These are phyloP conservation scores for Nemania diffusa DNA, from an alignment of 2,329 filamentous ascomycete species.

Conservation along the genomic window DNA sequence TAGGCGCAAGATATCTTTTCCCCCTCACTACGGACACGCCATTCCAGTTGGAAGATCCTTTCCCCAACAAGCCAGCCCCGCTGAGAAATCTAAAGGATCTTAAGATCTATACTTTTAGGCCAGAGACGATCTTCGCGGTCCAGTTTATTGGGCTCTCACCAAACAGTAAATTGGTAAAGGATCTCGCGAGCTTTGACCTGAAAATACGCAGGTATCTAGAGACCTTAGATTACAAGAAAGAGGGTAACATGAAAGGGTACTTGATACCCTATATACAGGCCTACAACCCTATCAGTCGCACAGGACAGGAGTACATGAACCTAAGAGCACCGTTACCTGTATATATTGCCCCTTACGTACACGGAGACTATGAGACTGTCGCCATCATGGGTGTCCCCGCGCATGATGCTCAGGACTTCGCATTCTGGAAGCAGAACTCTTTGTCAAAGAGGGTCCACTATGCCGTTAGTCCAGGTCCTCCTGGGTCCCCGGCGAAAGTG, in stretches of 20 bases:
- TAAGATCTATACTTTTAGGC: slow-evolving; percentile 84
- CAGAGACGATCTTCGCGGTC: slow-evolving; percentile 87
- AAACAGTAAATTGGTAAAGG: slow-evolving; percentile 74
- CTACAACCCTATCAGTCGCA: slow-evolving; percentile 72
- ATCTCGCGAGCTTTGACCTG: slow-evolving; percentile 67
- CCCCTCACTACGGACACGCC: slow-evolving; percentile 59
- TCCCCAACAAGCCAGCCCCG: not conserved
- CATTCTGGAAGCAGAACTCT: slow-evolving; percentile 81
- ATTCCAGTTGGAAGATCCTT: too few species aligned
- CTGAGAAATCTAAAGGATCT: slow-evolving; percentile 53
- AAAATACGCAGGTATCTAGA: slow-evolving; percentile 76
- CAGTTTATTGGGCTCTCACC: slow-evolving; percentile 85
- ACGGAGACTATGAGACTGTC: slow-evolving; percentile 86
- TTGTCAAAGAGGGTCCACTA: slow-evolving; percentile 68
- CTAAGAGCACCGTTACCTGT: slow-evolving; percentile 72
- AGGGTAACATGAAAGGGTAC: slow-evolving; percentile 74
- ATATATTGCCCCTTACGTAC: slow-evolving; percentile 85
- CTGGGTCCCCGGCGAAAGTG: slow-evolving; percentile 56
- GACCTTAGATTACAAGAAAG: slow-evolving; percentile 64
- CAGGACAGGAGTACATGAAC: slow-evolving; percentile 60
- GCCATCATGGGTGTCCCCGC: slow-evolving; percentile 93
- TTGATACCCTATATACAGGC: slow-evolving; percentile 69
- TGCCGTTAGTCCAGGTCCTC: slow-evolving; percentile 67
- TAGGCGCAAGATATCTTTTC: slow-evolving; percentile 78
- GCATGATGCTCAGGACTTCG: slow-evolving; percentile 81